Evolutionary conservation across 208 protist species (phyloP).

Genomic region (Blastocrithidia nonstop): DNA sequence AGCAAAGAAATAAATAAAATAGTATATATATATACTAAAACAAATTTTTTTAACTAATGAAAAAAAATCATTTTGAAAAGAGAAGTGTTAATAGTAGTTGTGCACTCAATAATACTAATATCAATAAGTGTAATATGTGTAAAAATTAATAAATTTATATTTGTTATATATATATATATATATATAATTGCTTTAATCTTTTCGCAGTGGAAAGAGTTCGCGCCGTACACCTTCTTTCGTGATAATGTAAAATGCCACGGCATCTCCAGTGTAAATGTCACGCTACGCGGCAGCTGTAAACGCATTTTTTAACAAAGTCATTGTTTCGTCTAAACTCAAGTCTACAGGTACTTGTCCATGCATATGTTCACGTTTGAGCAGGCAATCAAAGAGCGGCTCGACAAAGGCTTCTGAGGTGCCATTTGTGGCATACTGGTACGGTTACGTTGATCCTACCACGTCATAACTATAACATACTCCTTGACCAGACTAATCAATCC

Average conservation of each 20-base stretch:
- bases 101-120: too few relatives aligned
- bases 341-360: conserved; percentile 29
- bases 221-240: conserved; percentile 42
- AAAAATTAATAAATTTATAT: too few relatives aligned
- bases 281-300: conserved; percentile 93
- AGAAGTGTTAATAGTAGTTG: too few relatives aligned
- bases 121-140: too few relatives aligned
- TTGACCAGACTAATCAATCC: conserved; percentile 88
- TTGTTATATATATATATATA: neutral
- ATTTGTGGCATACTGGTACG: conserved; percentile 79
- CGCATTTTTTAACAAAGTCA: conserved; percentile 91
- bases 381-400: conserved; percentile 96
- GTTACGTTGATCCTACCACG: conserved; percentile 94
- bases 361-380: conserved; percentile 83
- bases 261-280: conserved; percentile 96
- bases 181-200: conserved; percentile 19
- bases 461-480: conserved; percentile 98
- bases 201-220: conserved; percentile 65
- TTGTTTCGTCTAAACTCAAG: conserved; percentile 59
- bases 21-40: too few relatives aligned
- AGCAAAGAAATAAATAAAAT: too few relatives aligned
- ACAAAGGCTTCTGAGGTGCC: conserved; percentile 91
- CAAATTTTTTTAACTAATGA: too few relatives aligned
- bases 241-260: conserved; percentile 89
- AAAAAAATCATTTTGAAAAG: too few relatives aligned